phyloP scores from a whole-genome alignment of 2,329 filamentous ascomycete genomes.

The Blastomyces parvus region DNA sequence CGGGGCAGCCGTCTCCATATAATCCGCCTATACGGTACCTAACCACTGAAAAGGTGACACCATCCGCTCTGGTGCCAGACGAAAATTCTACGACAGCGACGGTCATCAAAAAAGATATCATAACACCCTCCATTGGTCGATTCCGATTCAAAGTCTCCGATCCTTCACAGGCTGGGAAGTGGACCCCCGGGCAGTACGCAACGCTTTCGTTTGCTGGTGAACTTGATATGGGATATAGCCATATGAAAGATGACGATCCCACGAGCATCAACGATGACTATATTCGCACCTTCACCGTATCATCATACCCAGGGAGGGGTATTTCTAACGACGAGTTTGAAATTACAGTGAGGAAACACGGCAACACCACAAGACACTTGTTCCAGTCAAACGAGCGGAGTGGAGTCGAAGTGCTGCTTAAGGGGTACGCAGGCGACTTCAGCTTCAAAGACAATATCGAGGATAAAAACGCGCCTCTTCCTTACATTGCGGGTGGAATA shows the following conservation, averaged over 20 bases:
- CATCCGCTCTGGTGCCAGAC: conserved; percentile 14
- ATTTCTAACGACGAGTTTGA: conserved; percentile 48
- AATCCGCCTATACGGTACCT: conserved; percentile 65
- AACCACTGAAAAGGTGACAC: conserved; percentile 43
- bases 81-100: conserved; percentile 38
- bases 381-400: conserved; percentile 47
- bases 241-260: conserved; percentile 77
- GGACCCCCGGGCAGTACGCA: conserved; percentile 65
- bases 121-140: conserved; percentile 59
- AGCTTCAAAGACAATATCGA: conserved; percentile 25
- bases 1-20: conserved; percentile 60
- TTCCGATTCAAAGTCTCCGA: conserved; percentile 50
- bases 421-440: conserved; percentile 65
- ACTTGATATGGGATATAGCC: conserved; percentile 63
- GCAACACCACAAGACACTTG: conserved; percentile 57
- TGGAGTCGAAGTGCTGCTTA: conserved; percentile 54
- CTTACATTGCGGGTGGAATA: conserved; percentile 68
- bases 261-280: conserved; percentile 75
- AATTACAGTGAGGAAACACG: conserved; percentile 62
- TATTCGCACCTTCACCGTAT: conserved; percentile 73
- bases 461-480: conserved; percentile 25
- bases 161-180: conserved; percentile 33
- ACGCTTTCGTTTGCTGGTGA: conserved; percentile 63
- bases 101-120: conserved; percentile 47
- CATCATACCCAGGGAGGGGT: conserved; percentile 43